Base-by-base conservation (phyloP, 129 eudicot genomes). In the Glebionis coronaria region DNA sequence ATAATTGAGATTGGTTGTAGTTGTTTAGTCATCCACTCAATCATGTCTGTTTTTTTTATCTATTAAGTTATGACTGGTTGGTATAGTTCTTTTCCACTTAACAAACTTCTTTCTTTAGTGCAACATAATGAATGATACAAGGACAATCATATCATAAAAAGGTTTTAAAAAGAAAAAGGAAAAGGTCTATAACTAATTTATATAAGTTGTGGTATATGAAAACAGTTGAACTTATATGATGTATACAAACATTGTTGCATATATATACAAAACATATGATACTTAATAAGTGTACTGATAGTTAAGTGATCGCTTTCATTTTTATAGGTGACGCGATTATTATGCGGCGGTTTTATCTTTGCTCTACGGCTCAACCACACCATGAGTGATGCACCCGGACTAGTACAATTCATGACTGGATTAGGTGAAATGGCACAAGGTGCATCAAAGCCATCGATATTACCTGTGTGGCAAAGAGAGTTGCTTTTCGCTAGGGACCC, bases 311-410 rank as follows among this genome's bases (percentile, higher is more conserved):
- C 46, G 4, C 16, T 60, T 29, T 68, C 14, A 6, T 18, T 50
- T 21, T 68, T 40, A 69, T 23, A 83, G 88, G 88, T 83, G 45
- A 83, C 88, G 5, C 55, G 81, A n/a, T 70, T 83, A 7, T 57
- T 67, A 44, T 83, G 97, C 54, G 97, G 97, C 5, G 91, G 97
- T 61, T 90, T 90, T 62, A 82, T 84, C 61, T 76, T 90, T 11
- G 89, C 81, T 9, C 50, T 87, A 18, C 85, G 95, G 20, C 74
- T 87, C 8, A 90, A 90, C 61, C 97, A 90, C 75, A 84, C 91
- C 1, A 84, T 87, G 89, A 71, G 87, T 42, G 97, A 90, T 29
- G 95, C 89, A 9, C 44, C 82, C 0, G 97, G 97, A 0, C 67
- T 87, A 4, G 89, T 78, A 15, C 87, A 79, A 9, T 87, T 90